phyloP scores from a whole-genome alignment of 306 rosid species.

The Corylus avellana region DNA sequence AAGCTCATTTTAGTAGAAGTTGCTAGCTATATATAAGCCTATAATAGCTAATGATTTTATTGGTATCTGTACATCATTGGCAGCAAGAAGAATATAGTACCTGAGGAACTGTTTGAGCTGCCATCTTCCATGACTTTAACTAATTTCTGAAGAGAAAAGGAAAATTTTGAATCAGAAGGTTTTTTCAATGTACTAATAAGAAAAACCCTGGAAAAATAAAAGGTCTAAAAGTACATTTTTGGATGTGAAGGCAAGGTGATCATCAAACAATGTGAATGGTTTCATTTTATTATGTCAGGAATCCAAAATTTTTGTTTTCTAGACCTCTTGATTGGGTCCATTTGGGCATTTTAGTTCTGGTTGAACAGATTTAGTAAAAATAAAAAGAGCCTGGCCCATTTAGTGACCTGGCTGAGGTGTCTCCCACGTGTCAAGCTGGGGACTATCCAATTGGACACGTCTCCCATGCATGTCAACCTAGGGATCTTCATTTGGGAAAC shows the following conservation, averaged over 20 bases:
- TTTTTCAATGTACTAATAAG: no score
- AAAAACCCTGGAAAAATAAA: not conserved
- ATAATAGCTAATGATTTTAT: no score
- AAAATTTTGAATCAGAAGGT: not conserved
- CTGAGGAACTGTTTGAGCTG: slow-evolving; percentile 26
- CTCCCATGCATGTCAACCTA: not conserved
- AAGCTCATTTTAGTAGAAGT: no score
- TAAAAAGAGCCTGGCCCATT: not conserved
- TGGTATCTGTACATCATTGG: not conserved
- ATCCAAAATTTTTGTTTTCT: no score
- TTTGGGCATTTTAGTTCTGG: no score
- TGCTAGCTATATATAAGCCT: no score
- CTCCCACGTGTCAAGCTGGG: not conserved
- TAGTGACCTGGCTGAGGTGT: not conserved
- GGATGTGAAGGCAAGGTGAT: no score
- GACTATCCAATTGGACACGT: not conserved
- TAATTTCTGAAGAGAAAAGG: slow-evolving; percentile 16
- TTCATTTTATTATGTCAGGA: no score
- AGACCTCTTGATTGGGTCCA: no score
- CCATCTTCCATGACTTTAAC: slow-evolving; percentile 43
- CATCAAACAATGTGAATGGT: no score
- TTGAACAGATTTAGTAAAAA: no score
- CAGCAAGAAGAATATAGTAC: slow-evolving; percentile 15
- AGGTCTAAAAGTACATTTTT: not conserved
- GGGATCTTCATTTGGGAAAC: not conserved